phyloP scores from a whole-genome alignment of 495 filamentous ascomycete species.

The Aspergillus panamensis region DNA sequence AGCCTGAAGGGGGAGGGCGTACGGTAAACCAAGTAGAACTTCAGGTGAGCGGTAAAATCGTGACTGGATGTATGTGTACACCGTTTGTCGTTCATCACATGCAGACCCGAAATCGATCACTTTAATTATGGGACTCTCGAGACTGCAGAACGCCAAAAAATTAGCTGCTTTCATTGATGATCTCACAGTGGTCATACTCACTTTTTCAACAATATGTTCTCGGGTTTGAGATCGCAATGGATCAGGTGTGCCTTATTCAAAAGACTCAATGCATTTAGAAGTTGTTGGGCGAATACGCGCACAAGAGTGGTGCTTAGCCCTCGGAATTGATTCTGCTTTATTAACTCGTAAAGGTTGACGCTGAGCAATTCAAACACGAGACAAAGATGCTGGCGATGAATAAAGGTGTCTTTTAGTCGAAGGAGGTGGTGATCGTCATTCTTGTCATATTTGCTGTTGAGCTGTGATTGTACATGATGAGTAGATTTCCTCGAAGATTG shows the following conservation, averaged over 20 bases:
- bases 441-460: conserved; percentile 98
- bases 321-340: conserved; percentile 99
- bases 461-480: conserved; percentile 49
- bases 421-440: conserved; percentile 98
- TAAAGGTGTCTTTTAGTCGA: conserved; percentile 96
- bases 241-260: conserved; percentile 96
- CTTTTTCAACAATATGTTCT: conserved; percentile 98
- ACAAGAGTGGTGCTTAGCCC: conserved; percentile 97
- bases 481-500: conserved; percentile 5
- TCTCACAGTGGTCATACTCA: conserved; percentile 31
- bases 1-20: conserved; percentile 25
- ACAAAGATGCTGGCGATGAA: conserved; percentile 96
- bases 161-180: conserved; percentile 1
- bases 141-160: conserved; percentile 39
- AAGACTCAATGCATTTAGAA: conserved; percentile 86
- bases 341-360: conserved; percentile 97
- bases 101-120: conserved; percentile 99
- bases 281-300: conserved; percentile 95
- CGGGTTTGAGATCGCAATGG: conserved; percentile 97
- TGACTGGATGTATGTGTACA: conserved; percentile 99
- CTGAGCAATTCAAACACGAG: conserved; percentile 96
- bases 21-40: conserved; percentile 87
- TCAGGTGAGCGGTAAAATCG: conserved; percentile 97
- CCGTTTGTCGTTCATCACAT: conserved; percentile 96
- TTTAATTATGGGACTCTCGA: conserved; percentile 99